Conservation (phyloP, 163 green algal species). For the Prototheca stagnorum region DNA sequence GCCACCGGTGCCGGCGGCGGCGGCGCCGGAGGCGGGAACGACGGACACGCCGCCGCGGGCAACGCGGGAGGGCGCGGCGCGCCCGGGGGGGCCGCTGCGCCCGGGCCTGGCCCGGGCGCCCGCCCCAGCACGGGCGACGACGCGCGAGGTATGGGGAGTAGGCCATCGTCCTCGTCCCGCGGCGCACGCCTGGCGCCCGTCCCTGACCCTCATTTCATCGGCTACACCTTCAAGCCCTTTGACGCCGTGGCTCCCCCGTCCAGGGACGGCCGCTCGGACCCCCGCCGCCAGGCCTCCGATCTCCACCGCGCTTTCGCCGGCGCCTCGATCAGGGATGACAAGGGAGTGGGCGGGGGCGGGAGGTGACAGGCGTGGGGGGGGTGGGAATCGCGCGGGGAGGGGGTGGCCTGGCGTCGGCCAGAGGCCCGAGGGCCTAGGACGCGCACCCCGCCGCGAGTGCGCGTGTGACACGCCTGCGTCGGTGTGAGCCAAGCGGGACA, state of each 20-base stretch:
- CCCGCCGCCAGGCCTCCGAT: not conserved
- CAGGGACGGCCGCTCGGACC: not conserved
- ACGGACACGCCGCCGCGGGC: not conserved
- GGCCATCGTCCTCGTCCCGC: no score
- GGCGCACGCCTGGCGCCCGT: conserved; percentile 8
- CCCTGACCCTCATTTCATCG: conserved; percentile 82
- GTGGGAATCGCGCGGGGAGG: not conserved
- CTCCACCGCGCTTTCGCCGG: not conserved
- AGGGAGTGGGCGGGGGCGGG: not conserved
- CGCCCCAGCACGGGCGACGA: no score
- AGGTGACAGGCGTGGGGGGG: not conserved
- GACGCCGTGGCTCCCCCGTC: conserved; percentile 36
- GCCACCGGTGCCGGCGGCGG: not conserved
- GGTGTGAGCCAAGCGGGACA: no score
- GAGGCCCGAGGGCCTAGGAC: no score
- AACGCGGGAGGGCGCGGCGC: conserved; percentile 3
- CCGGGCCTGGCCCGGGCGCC: no score
- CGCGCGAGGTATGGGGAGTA: no score
- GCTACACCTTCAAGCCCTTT: conserved; percentile 96
- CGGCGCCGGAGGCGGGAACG: no score
- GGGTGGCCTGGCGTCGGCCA: no score
- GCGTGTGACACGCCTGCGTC: no score
- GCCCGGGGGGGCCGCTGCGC: no score
- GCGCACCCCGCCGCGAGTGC: no score
- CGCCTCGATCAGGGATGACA: not conserved